Base-by-base conservation (phyloP, 1,139 yeast genomes). In the Eremothecium gossypii region DNA sequence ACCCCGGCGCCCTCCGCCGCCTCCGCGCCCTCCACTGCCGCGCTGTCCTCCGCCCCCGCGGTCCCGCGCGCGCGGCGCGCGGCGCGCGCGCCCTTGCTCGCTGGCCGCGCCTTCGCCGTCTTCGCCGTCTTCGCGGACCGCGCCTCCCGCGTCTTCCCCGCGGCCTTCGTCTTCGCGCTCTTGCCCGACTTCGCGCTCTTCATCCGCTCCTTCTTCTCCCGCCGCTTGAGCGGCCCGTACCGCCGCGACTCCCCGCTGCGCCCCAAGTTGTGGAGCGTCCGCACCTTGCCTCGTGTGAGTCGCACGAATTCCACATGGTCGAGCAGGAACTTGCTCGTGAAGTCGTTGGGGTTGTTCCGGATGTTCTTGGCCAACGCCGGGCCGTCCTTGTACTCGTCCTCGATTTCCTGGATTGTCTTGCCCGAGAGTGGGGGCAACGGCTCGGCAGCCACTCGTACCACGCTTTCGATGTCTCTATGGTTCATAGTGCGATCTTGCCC, bases 351-450 rank as follows among this genome's bases (percentile, higher is more conserved):
- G 27, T 39, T 32, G 8, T 38, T 27, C 26, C 43, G 27, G 4
- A 53, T 43, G 9, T 42, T 30, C 10, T 39, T 39, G 6, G 44
- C 43, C 23, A 55, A 33, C 13, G 39, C 31, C 4, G 47, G 30
- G 8, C 43, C 48, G 36, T 47, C 45, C 9, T 31, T 42, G 34
- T 49, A 54, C 8, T 39, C 36, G 3, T 39, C 36, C 4, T 50
- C 51, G 7, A 57, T 51, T 11, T 50, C 50, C 7, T 45, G 40
- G 7, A 53, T 23, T 2, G 51, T 11, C 27, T 40, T 43, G 7
- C 46, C 43, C 2, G 55, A 52, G 4, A 51, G 20, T 4, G 57
- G 55, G 30, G 51, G 45, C 14, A 47, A 46, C 27, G 54, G 34
- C 11, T 30, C 37, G 10, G 37, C 37, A 14, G 37, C 37, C 29